Conservation (phyloP, 2,329 filamentous ascomycete species). For the Phialocephala sp. region DNA sequence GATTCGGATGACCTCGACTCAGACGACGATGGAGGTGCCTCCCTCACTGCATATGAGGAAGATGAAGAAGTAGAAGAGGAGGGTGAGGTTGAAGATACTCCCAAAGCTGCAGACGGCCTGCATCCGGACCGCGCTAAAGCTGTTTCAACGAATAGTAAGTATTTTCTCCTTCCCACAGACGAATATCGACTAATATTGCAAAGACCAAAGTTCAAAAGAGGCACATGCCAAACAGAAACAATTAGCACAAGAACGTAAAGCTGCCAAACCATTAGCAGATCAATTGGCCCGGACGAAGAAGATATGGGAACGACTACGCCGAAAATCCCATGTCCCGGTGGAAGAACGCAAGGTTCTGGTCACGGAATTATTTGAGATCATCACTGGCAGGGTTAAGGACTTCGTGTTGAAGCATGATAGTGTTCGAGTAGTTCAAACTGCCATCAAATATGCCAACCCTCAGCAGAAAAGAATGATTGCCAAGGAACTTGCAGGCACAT, state of each 20-base stretch:
- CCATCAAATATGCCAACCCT: constrained; percentile 90
- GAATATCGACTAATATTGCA: neutral
- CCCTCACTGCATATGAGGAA: constrained; percentile 29
- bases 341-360: constrained; percentile 89
- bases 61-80: constrained; percentile 43
- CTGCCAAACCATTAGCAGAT: constrained; percentile 91
- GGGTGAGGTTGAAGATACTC: constrained; percentile 46
- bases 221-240: constrained; percentile 93
- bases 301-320: constrained; percentile 91
- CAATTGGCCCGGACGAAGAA: constrained; percentile 90
- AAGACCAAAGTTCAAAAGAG: constrained; percentile 76
- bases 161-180: neutral
- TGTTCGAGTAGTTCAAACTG: constrained; percentile 94
- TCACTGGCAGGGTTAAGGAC: constrained; percentile 89
- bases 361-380: constrained; percentile 87
- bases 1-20: constrained; percentile 46
- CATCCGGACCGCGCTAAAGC: constrained; percentile 44
- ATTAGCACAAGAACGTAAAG: constrained; percentile 85
- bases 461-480: constrained; percentile 88
- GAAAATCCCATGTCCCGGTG: constrained; percentile 90
- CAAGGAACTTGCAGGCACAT: constrained; percentile 82
- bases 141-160: constrained; percentile 38
- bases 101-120: constrained; percentile 42
- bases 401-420: constrained; percentile 99
- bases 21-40: constrained; percentile 44